Percentiles rank a stretch among this genome's conserved stretches.
Evolutionary conservation across 345 rosid genomes (phyloP).

Genomic region (Melaleuca alternifolia): DNA sequence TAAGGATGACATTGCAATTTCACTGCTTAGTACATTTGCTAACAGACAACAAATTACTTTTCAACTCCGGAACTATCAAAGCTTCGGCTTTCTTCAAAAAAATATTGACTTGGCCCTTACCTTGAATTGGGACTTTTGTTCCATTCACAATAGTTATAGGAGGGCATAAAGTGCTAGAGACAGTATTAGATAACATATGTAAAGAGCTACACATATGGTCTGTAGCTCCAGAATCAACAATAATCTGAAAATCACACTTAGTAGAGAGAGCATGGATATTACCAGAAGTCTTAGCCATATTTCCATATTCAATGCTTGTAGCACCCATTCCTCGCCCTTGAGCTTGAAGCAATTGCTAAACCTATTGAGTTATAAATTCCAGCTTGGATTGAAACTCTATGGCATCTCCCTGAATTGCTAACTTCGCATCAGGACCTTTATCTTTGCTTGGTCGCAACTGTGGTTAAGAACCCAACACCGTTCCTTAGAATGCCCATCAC

Average conservation of each 20-base stretch:
- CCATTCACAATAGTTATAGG: not conserved
- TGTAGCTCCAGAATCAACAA: not conserved
- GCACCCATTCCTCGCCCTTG: not conserved
- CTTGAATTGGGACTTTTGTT: not conserved
- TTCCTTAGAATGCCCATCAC: too few relatives aligned
- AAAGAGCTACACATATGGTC: not conserved
- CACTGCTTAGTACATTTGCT: not conserved
- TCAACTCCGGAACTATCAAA: not conserved
- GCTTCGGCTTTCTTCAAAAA: too few relatives aligned
- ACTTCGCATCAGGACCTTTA: too few relatives aligned
- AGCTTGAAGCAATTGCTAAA: not conserved
- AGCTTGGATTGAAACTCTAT: too few relatives aligned
- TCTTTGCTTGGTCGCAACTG: too few relatives aligned
- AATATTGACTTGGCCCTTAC: not conserved
- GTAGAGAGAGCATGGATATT: not conserved
- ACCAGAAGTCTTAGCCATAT: not conserved
- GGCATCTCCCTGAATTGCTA: too few relatives aligned
- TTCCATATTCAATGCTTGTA: not conserved
- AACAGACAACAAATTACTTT: not conserved
- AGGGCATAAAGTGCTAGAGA: not conserved
- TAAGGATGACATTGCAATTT: not conserved
- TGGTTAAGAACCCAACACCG: too few relatives aligned
- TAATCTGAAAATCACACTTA: not conserved
- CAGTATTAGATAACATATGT: not conserved
- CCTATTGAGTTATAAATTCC: too few relatives aligned